These are phyloP conservation scores for Phylloporus sp. DNA, from an alignment of 768 basidiomycete genomes.

Conservation along the genomic window DNA sequence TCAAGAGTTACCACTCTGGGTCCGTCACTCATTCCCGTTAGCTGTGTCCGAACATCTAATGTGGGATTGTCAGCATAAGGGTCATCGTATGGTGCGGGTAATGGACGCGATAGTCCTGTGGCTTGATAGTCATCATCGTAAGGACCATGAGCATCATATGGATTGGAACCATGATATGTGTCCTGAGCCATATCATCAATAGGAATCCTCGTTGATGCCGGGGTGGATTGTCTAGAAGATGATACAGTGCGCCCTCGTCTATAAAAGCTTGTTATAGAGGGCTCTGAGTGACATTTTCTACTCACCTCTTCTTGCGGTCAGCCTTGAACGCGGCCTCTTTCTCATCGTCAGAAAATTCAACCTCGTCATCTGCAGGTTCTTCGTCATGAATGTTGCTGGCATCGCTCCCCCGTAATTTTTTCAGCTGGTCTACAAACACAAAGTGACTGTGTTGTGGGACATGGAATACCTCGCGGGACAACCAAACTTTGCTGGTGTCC, in stretches of 20 bases:
- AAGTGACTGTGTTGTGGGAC: constrained; percentile 77
- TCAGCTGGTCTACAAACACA: constrained; percentile 74
- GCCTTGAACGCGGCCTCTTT: constrained; percentile 72
- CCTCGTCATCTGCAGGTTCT: constrained; percentile 83
- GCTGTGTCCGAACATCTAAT: constrained; percentile 13
- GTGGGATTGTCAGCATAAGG: constrained; percentile 58
- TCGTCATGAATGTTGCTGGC: constrained; percentile 95
- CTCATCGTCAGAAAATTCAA: constrained; percentile 96
- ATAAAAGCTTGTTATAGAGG: constrained; percentile 3
- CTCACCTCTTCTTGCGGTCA: constrained; percentile 57
- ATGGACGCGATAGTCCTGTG: constrained; percentile 55
- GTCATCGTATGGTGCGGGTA: constrained; percentile 75
- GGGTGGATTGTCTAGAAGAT: constrained; percentile 55
- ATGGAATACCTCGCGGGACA: constrained; percentile 74
- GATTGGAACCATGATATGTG: constrained; percentile 47
- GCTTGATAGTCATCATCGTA: constrained; percentile 62
- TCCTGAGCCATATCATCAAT: constrained; percentile 53
- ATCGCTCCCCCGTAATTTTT: constrained; percentile 78
- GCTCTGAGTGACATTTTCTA: constrained; percentile 3
- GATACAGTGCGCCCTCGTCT: constrained; percentile 54
- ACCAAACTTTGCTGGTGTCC: constrained; percentile 48
- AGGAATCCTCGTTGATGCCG: constrained; percentile 48
- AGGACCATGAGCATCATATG: constrained; percentile 62
- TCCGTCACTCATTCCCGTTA: neutral
- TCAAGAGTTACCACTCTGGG: constrained; percentile 23